Percentiles rank a stretch among this genome's conserved stretches.
phyloP scores from a whole-genome alignment of 73 alveolate species.

The Paramecium sonneborni region DNA sequence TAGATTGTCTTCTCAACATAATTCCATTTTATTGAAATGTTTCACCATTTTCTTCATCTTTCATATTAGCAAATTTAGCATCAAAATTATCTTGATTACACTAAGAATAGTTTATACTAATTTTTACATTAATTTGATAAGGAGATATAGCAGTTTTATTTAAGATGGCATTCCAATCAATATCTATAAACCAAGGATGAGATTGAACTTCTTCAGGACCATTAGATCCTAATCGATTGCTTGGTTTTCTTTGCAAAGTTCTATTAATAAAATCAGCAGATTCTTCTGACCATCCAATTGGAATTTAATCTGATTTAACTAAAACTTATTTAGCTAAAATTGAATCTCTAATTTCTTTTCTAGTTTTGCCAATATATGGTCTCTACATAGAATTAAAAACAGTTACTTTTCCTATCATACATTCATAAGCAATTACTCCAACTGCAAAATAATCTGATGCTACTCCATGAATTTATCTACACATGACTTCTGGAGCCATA shows the following conservation, averaged over 20 bases:
- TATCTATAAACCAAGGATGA: conserved; percentile 90
- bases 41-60: not conserved
- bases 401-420: conserved; percentile 74
- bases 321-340: conserved; percentile 76
- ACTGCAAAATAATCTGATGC: conserved; percentile 92
- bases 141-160: conserved; percentile 1
- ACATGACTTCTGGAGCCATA: conserved; percentile 93
- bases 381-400: conserved; percentile 64
- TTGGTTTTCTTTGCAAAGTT: conserved; percentile 83
- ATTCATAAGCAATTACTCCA: conserved; percentile 92
- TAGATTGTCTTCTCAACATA: not conserved
- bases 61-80: conserved; percentile 41
- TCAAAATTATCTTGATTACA: conserved; percentile 1
- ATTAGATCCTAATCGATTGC: conserved; percentile 87
- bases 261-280: conserved; percentile 95
- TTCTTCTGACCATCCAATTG: conserved; percentile 95
- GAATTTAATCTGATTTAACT: conserved; percentile 83
- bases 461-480: conserved; percentile 79
- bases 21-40: not conserved
- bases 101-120: not conserved
- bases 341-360: conserved; percentile 83
- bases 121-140: not conserved
- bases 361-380: conserved; percentile 90
- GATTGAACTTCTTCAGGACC: conserved; percentile 88
- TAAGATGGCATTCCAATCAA: conserved; percentile 83